Evolutionary conservation across 2,329 filamentous ascomycete genomes (phyloP), one percentile per base, ranked within the genome.

Genomic region (Alternaria rosae): DNA sequence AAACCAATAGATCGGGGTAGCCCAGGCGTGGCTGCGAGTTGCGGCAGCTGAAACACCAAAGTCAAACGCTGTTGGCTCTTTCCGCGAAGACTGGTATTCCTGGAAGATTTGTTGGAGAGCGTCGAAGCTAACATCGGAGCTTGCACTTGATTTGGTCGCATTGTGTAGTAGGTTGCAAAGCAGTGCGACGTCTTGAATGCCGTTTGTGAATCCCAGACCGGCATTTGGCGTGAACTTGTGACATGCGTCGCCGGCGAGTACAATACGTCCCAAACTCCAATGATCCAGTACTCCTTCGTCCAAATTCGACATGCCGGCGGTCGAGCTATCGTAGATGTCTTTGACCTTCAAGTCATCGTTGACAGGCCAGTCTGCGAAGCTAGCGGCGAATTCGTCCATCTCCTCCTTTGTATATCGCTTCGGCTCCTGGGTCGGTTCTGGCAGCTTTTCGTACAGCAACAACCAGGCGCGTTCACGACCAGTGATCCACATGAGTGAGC

Each of bases 201-300:
- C 53, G 4, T 55, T 55, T 3, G 53, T 55, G 1, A 47, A 55
- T 1, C 53, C 53, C 0, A 55, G 53, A 2, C 53, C 53, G 6
- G 53, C 53, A 15, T 55, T 55, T 1, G 53, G 53, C 3, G 53
- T 55, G 53, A 55, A 55, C 41, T 55, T 55, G 53, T 55, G 53
- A 15, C 53, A 55, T 21, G 53, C 17, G 30, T 55, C 53, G 10
- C 53, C 53, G 8, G 53, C 28, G 17, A 55, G 53, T 11, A 55
- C 53, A 1, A 55, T 38, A 4, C 53, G 25, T 11, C 42, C 53
- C 20, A 47, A 6, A 28, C 53, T 55, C 53, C 53, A 55, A 35
- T 55, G 53, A 6, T 55, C 53, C 3, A 55, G 53, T 26, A 55
- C 32, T 4, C 53, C 53, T 5, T 55, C 53, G 23, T 55, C 53